Evolutionary conservation across 257 asterid genomes (phyloP), one percentile per base, ranked within the genome.

Genomic region (Linaria vulgaris): DNA sequence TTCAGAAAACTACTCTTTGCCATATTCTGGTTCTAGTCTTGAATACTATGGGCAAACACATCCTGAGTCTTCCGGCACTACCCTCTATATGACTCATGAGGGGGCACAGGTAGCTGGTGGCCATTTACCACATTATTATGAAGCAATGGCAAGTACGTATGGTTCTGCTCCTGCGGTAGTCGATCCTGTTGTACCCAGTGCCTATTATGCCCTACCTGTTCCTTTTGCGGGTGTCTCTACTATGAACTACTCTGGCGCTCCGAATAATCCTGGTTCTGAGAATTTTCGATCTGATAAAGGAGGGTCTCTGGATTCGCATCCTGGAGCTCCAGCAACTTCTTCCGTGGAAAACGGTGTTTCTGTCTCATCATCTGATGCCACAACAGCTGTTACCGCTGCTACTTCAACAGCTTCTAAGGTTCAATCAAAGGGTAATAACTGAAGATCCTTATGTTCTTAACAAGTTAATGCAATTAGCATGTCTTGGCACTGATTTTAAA

Each of bases 351-450:
- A 74, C 24, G 30, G 57, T 66, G 71, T 59, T 21, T 60, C 79
- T 31, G 73, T 25, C 56, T 22, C 88, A 48, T 83, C 88, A 44
- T 74, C 85, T 53, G 77, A 67, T 24, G 49, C 72, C 59, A 54
- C 64, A 3, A 22, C 76, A 16, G 68, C 69, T 21, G 13, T 56
- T 41, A 22, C 68, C 11, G 14, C 75, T 55, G 80, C 66, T 21
- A 69, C 84, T 48, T 72, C 87, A 37, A 70, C 89, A 45, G 47
- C 83, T 41, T 61, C 88, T 21, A 88, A 87, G 75, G 69, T 62
- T 67, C 95, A 80, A 58, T 9, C 95, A 37, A 92, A 86, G 72
- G 95, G 98, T 92, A 73, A 75, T 45, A 45, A 17, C 27, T 65
- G 34, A 31, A 31, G 63, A 46, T 58, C 56, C 38, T 52, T 5